Evolutionary conservation across 176 grass and related monocot genomes (phyloP).

Genomic region (Poa pratensis): DNA sequence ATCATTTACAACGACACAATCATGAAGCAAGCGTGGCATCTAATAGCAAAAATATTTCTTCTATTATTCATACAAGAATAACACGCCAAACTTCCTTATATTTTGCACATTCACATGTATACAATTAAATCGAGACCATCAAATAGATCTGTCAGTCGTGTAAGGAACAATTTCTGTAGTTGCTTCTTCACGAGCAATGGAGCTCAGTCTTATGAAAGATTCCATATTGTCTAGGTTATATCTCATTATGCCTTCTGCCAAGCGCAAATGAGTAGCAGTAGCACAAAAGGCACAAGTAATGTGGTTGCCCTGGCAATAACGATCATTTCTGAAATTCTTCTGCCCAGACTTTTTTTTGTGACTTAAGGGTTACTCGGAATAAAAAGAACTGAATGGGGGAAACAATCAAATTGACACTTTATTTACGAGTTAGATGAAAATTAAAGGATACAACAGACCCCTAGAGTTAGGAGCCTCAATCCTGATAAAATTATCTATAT

Average conservation of each 20-base stretch:
- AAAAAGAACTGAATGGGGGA: background rate
- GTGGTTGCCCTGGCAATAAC: background rate
- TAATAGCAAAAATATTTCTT: background rate
- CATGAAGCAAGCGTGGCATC: background rate
- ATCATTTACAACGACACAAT: background rate
- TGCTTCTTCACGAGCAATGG: background rate
- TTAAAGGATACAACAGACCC: background rate
- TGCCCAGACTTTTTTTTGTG: background rate
- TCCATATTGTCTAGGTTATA: background rate
- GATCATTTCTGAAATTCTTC: background rate
- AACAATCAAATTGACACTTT: background rate
- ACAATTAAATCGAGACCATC: background rate
- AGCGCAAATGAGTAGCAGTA: background rate
- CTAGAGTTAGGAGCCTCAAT: background rate
- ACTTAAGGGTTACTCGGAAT: background rate
- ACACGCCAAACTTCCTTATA: background rate
- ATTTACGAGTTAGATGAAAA: background rate
- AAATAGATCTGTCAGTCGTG: background rate
- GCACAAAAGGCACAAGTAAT: background rate
- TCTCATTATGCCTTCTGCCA: background rate
- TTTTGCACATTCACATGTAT: background rate
- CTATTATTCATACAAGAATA: background rate
- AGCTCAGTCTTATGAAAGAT: background rate
- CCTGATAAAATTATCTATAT: background rate
- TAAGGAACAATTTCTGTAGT: background rate